Evolutionary conservation across 495 filamentous ascomycete species (phyloP), one percentile per base, ranked within the genome.

Genomic region (Aspergillus sclerotiicarbonarius): DNA sequence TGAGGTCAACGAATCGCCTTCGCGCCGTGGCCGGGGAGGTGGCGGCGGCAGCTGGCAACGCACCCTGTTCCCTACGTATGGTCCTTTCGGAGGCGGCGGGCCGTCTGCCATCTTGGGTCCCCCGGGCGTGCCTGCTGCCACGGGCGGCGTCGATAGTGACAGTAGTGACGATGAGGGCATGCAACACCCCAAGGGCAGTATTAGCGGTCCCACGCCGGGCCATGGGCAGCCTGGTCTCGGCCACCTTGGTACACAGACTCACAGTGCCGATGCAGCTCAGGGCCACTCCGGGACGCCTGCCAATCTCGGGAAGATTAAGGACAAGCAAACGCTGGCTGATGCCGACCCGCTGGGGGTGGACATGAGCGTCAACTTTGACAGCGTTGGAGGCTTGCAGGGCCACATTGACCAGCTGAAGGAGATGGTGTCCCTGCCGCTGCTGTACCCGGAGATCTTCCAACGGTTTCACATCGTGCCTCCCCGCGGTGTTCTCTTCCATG

Each of bases 341-440:
- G 90, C 92, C 6, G 95, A 98, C 69, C 92, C 94, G 13, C 75
- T 98, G 18, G 94, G 95, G 30, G 91, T 97, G 21, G 91, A 97
- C 65, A 78, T 90, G 67, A 90, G 82, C 66, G 90, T 98, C 54
- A 91, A 90, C 57, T 98, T 98, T 69, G 91, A 88, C 62, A 89
- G 88, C 50, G 91, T 98, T 58, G 94, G 94, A 63, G 94, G 94
- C 10, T 68, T 98, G 56, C 84, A 96, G 63, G 86, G 89, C 31
- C 92, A 96, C 62, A 96, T 98, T 60, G 88, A 96, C 62, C 90
- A 96, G 71, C 79, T 98, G 51, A 97, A 98, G 72, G 94, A 98
- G 71, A 98, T 98, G 94, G 92, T 98, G 16, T 86, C 90, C 47
- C 79, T 98, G 61, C 94, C 94, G 7, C 75, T 98, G 18, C 80